phyloP scores from a whole-genome alignment of 345 rosid species.

The Noccaea caerulescens region DNA sequence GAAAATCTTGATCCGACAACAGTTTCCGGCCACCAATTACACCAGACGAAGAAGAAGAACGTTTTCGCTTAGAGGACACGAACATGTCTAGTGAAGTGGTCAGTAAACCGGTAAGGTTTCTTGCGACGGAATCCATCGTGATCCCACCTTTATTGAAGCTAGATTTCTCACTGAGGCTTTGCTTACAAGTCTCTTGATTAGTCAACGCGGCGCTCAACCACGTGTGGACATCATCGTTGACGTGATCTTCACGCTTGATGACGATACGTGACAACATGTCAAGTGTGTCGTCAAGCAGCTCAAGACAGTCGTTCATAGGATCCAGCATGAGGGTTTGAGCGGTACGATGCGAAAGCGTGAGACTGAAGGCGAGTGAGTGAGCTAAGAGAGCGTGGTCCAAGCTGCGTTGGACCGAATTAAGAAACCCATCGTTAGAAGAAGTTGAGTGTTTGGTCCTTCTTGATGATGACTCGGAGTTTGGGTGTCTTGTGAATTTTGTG shows the following conservation, averaged over 20 bases:
- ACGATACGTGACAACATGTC: slow-evolving; percentile 50
- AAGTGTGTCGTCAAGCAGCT: slow-evolving; percentile 57
- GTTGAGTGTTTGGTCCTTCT: slow-evolving; percentile 22
- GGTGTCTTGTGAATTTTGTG: slow-evolving; percentile 32
- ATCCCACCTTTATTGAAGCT: slow-evolving; percentile 23
- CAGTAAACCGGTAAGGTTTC: slow-evolving; percentile 44
- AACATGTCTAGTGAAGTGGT: slow-evolving; percentile 45
- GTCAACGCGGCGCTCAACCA: slow-evolving; percentile 65
- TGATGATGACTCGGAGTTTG: slow-evolving; percentile 28
- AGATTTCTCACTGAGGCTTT: slow-evolving; percentile 44
- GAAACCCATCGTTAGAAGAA: slow-evolving; percentile 37
- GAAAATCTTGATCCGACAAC: slow-evolving; percentile 37
- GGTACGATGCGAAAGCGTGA: slow-evolving; percentile 25
- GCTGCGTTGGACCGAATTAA: slow-evolving; percentile 43
- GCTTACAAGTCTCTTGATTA: slow-evolving; percentile 54
- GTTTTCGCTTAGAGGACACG: slow-evolving; percentile 17
- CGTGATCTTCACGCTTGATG: slow-evolving; percentile 1
- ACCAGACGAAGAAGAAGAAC: slow-evolving; percentile 19
- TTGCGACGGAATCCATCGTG: slow-evolving; percentile 32
- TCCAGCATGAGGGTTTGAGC: slow-evolving; percentile 19
- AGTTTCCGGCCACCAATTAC: slow-evolving; percentile 21
- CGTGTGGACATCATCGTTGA: slow-evolving; percentile 49
- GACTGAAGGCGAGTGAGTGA: slow-evolving; percentile 39
- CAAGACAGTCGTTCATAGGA: slow-evolving; percentile 52
- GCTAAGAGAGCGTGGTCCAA: slow-evolving; percentile 44